Percentiles rank a stretch among this genome's conserved stretches.
These are phyloP conservation scores for Laetiporus sulphureus DNA, from an alignment of 1,284 basidiomycete genomes.

Conservation along the genomic window DNA sequence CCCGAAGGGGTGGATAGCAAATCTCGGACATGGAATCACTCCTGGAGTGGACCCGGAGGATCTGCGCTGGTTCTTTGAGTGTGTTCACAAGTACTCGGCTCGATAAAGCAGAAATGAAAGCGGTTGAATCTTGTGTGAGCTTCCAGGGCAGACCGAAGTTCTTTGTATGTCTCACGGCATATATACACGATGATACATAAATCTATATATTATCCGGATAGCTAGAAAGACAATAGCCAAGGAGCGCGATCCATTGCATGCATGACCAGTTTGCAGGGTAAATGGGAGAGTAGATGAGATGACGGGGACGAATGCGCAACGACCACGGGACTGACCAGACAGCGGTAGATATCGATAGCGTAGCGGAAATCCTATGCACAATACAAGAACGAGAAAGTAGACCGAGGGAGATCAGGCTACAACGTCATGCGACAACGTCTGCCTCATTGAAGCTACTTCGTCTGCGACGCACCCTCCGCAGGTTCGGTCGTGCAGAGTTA, in stretches of 20 bases:
- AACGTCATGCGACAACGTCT: slow-evolving; percentile 63
- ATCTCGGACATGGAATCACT: slow-evolving; percentile 96
- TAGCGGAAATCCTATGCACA: slow-evolving; percentile 2
- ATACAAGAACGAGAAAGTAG: background rate
- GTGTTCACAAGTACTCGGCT: slow-evolving; percentile 85
- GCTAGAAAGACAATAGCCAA: background rate
- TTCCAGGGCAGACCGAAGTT: no score
- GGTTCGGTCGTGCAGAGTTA: slow-evolving; percentile 62
- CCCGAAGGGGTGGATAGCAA: slow-evolving; percentile 82
- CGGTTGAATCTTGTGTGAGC: no score
- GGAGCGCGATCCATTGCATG: slow-evolving; percentile 4
- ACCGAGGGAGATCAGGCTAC: background rate
- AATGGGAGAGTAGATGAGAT: slow-evolving; percentile 5
- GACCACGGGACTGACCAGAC: slow-evolving; percentile 2
- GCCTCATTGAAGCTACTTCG: slow-evolving; percentile 79
- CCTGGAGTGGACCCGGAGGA: slow-evolving; percentile 94
- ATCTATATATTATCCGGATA: background rate
- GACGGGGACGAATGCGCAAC: slow-evolving; percentile 4
- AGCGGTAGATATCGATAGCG: slow-evolving; percentile 19
- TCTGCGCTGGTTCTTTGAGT: slow-evolving; percentile 85
- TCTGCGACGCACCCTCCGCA: slow-evolving; percentile 62
- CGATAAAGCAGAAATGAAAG: no score
- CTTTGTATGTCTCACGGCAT: slow-evolving; percentile 1
- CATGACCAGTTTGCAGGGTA: slow-evolving; percentile 5
- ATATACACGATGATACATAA: background rate